These are phyloP conservation scores for Dichotomocladium elegans DNA, from an alignment of 371 early-diverging fungal genomes.

Conservation along the genomic window DNA sequence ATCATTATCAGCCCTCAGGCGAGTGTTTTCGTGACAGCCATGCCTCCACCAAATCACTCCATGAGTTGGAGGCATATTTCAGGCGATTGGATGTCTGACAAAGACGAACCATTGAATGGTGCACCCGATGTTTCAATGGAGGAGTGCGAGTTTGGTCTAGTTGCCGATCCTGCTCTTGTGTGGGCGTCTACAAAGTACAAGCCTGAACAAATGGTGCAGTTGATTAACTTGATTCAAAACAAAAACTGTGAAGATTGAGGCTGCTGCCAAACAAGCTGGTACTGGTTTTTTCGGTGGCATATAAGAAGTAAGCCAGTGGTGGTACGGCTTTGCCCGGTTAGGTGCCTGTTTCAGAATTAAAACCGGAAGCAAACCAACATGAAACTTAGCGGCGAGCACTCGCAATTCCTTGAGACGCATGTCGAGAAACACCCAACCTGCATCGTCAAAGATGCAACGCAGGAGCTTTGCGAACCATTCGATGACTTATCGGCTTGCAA, in stretches of 20 bases:
- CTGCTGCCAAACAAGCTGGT: neutral
- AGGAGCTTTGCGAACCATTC: conserved; percentile 13
- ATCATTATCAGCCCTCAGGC: conserved; percentile 2
- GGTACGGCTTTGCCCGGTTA: conserved; percentile 4
- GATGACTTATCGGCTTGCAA: conserved; percentile 6
- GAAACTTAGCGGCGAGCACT: conserved; percentile 7
- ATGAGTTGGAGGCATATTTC: neutral
- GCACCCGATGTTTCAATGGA: conserved; percentile 1
- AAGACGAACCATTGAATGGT: neutral
- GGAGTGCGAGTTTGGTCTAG: neutral
- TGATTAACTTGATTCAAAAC: neutral
- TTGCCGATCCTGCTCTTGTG: neutral
- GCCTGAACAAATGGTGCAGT: conserved; percentile 2
- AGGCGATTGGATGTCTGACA: neutral
- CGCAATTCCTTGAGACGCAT: conserved; percentile 6
- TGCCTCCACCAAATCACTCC: neutral
- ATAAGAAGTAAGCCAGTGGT: neutral
- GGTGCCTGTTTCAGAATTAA: neutral
- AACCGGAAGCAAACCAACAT: neutral
- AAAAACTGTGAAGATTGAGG: neutral
- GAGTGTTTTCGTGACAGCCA: neutral
- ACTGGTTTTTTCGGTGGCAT: neutral
- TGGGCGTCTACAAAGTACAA: conserved; percentile 1
- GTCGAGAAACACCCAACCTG: conserved; percentile 13
- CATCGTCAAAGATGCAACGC: conserved; percentile 13